phyloP scores from a whole-genome alignment of 768 basidiomycete genomes.

The Kwoniella sp. region DNA sequence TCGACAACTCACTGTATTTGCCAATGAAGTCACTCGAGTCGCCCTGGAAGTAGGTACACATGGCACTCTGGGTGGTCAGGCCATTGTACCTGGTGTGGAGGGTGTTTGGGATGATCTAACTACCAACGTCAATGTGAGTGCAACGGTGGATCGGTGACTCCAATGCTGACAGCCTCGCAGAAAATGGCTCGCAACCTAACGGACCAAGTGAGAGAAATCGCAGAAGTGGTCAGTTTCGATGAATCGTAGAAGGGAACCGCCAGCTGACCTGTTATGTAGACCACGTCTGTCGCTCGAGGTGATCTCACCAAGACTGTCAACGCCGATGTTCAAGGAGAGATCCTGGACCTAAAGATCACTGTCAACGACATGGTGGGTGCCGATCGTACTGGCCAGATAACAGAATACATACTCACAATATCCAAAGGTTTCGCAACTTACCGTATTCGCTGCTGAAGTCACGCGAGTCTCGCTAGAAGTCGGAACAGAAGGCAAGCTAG shows the following conservation, averaged over 20 bases:
- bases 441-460: slow-evolving; percentile 53
- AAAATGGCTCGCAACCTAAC: slow-evolving; percentile 52
- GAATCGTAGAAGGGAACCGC: neutral
- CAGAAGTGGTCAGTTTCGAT: slow-evolving; percentile 41
- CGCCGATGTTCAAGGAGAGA: slow-evolving; percentile 51
- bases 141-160: neutral
- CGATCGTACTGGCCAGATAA: too few species aligned
- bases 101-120: slow-evolving; percentile 50
- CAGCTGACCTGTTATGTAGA: slow-evolving; percentile 18
- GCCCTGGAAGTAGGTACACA: slow-evolving; percentile 51
- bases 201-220: slow-evolving; percentile 52
- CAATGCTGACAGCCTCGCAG: slow-evolving; percentile 20
- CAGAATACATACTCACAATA: too few species aligned
- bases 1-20: slow-evolving; percentile 45
- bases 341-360: slow-evolving; percentile 50
- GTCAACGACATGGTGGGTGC: slow-evolving; percentile 50
- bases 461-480: slow-evolving; percentile 76
- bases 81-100: slow-evolving; percentile 50
- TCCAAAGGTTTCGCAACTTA: slow-evolving; percentile 49
- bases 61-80: slow-evolving; percentile 50
- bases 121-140: slow-evolving; percentile 49
- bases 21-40: slow-evolving; percentile 50
- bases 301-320: slow-evolving; percentile 49
- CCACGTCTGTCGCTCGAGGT: slow-evolving; percentile 51
- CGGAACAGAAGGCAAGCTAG: slow-evolving; percentile 81